Evolutionary conservation across 2,329 filamentous ascomycete genomes (phyloP).

Genomic region (Lomentospora prolificans): DNA sequence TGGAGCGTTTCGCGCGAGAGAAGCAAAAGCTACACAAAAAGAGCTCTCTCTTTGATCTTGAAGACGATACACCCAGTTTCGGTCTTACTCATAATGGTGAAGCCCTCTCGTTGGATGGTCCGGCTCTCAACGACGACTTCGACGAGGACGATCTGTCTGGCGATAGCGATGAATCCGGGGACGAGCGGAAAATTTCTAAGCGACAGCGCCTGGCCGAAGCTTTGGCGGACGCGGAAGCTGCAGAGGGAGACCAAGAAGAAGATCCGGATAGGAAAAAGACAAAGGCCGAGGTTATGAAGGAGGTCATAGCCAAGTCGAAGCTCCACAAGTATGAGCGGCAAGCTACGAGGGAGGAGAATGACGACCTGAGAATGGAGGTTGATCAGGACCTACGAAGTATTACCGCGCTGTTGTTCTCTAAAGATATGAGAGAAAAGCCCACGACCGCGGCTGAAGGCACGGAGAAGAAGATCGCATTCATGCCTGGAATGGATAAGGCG

Average conservation of each 20-base stretch:
- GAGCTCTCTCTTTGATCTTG: conserved; percentile 77
- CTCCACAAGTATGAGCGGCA: conserved; percentile 91
- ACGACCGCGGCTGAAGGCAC: not conserved
- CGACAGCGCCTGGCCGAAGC: conserved; percentile 38
- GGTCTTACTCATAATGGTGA: conserved; percentile 77
- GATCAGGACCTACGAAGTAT: conserved; percentile 76
- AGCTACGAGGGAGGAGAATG: conserved; percentile 84
- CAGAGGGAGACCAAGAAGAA: conserved; percentile 38
- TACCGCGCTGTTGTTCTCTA: conserved; percentile 56
- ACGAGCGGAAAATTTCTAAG: conserved; percentile 45
- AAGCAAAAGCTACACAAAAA: conserved; percentile 72
- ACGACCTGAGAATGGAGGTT: conserved; percentile 72
- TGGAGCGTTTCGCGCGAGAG: conserved; percentile 82
- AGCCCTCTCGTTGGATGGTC: conserved; percentile 56
- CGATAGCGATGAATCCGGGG: conserved; percentile 46
- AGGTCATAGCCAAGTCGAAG: conserved; percentile 96
- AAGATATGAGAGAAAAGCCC: conserved; percentile 23
- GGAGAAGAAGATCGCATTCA: conserved; percentile 8
- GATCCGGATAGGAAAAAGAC: conserved; percentile 80
- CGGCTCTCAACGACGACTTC: conserved; percentile 59
- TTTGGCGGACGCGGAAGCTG: conserved; percentile 34
- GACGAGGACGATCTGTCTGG: conserved; percentile 62
- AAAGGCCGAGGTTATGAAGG: conserved; percentile 96
- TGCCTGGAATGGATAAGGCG: conserved; percentile 47
- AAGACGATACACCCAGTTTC: conserved; percentile 62